Evolutionary conservation across 2,329 filamentous ascomycete species (phyloP), one percentile per base, ranked within the genome.

Genomic region (Shiraia bambusicola): DNA sequence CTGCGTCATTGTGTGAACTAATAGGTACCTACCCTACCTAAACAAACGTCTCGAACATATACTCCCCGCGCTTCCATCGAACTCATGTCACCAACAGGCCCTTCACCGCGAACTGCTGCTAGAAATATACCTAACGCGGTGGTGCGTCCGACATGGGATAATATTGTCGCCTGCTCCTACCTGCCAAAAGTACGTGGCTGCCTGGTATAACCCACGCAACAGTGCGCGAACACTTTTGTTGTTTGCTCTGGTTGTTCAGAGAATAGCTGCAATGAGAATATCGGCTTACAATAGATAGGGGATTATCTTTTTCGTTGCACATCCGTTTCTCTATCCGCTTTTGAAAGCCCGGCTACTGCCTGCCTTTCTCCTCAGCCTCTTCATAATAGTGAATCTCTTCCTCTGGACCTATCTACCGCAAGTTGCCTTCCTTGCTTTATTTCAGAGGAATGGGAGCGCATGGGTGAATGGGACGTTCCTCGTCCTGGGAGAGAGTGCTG

Each of bases 401-500:
- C 76, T 88, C 10, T 94, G 93, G 69, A 77, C 88, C 1, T 97
- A 95, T 56, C 72, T 96, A 2, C 92, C 92, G 0, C 88, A 97
- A 65, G 89, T 89, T 41, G 87, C 88, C 1, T 88, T 98, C 59
- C 79, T 98, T 15, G 84, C 87, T 12, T 81, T 97, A 54, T 97
- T 96, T 66, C 91, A 97, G 58, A 87, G 87, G 15, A 79, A 55
- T 17, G 70, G 82, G 45, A 84, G 84, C 22, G 93, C 93, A n/a
- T 95, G 89, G 87, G 71, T 95, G 42, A 96, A 89, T 58, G 90
- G 87, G 2, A 83, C 88, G 0, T 84, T 97, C 49, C 75, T 97
- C 33, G 88, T 95, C 0, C 76, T 98, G 2, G 81, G 78, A 8
- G 79, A 84, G 65, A 80, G 80, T 8, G 77, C 79, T 3, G 79